A percentile compares a stretch with the other conserved stretches of the same genome.
Evolutionary conservation across 805 yeast genomes (phyloP).

Genomic region (Yarrowia divulgata): DNA sequence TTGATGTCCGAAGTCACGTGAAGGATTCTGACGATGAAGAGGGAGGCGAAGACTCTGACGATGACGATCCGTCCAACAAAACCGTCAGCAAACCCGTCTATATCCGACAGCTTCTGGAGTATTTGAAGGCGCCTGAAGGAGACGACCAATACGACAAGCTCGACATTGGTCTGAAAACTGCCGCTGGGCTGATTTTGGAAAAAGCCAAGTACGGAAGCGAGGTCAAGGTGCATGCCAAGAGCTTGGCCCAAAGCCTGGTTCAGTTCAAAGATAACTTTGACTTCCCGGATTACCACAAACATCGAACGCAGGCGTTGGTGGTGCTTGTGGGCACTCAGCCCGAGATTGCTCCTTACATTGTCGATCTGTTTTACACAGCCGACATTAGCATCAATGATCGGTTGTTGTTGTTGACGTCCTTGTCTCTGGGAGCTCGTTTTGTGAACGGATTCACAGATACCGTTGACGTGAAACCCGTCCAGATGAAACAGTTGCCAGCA

Average conservation of each 20-base stretch:
- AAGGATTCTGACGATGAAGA: conserved; percentile 53
- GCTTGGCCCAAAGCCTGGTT: conserved; percentile 59
- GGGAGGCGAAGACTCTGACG: conserved; percentile 37
- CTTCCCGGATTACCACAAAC: conserved; percentile 65
- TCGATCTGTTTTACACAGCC: conserved; percentile 63
- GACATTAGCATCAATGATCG: conserved; percentile 86
- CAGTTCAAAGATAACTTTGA: conserved; percentile 65
- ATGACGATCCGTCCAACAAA: conserved; percentile 52
- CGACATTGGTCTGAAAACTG: conserved; percentile 58
- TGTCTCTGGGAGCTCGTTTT: conserved; percentile 77
- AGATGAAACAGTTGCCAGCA: conserved; percentile 57
- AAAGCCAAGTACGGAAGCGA: conserved; percentile 69
- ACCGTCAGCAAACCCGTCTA: conserved; percentile 65
- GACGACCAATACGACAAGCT: conserved; percentile 59
- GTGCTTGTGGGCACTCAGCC: conserved; percentile 68
- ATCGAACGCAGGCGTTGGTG: conserved; percentile 68
- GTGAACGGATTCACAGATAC: conserved; percentile 63
- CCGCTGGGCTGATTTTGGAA: conserved; percentile 68
- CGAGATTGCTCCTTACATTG: conserved; percentile 50
- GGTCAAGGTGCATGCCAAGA: conserved; percentile 63
- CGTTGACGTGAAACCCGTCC: conserved; percentile 46
- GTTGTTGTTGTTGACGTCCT: conserved; percentile 67
- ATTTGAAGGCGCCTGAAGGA: conserved; percentile 57
- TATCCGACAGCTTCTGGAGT: conserved; percentile 71
- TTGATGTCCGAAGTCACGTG: conserved; percentile 47